phyloP scores from a whole-genome alignment of 2,329 filamentous ascomycete genomes.

The Penicillium psychrosexuale region DNA sequence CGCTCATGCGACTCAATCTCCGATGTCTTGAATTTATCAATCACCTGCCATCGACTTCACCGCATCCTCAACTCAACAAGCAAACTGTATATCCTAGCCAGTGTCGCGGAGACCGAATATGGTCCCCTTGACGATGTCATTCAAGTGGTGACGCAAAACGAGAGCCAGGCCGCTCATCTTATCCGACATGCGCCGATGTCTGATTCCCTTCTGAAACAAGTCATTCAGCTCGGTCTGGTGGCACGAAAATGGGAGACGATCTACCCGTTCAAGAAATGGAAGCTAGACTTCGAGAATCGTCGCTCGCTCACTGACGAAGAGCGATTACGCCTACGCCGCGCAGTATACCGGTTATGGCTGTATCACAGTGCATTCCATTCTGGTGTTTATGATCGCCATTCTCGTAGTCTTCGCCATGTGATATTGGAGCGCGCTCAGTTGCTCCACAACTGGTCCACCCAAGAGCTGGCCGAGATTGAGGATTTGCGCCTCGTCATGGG shows the following conservation, averaged over 20 bases:
- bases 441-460: constrained; percentile 57
- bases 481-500: constrained; percentile 56
- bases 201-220: constrained; percentile 54
- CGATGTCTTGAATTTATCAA: constrained; percentile 54
- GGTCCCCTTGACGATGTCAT: constrained; percentile 58
- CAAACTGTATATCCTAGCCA: constrained; percentile 53
- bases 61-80: constrained; percentile 53
- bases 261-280: constrained; percentile 64
- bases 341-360: constrained; percentile 60
- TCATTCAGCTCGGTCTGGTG: constrained; percentile 53
- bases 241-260: constrained; percentile 59
- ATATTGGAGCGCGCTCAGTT: constrained; percentile 54
- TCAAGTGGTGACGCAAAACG: constrained; percentile 60
- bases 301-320: constrained; percentile 52
- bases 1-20: constrained; percentile 51
- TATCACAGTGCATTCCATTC: constrained; percentile 59
- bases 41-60: constrained; percentile 55
- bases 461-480: constrained; percentile 57
- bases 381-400: constrained; percentile 49
- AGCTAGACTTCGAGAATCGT: constrained; percentile 53
- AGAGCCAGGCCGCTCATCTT: constrained; percentile 56
- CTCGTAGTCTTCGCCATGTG: constrained; percentile 47
- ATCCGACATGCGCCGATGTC: constrained; percentile 54
- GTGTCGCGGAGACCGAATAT: constrained; percentile 54
- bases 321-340: constrained; percentile 52